Evolutionary conservation across 148 eudicot species (phyloP), one percentile per base, ranked within the genome.

Genomic region (Fagopyrum tataricum): DNA sequence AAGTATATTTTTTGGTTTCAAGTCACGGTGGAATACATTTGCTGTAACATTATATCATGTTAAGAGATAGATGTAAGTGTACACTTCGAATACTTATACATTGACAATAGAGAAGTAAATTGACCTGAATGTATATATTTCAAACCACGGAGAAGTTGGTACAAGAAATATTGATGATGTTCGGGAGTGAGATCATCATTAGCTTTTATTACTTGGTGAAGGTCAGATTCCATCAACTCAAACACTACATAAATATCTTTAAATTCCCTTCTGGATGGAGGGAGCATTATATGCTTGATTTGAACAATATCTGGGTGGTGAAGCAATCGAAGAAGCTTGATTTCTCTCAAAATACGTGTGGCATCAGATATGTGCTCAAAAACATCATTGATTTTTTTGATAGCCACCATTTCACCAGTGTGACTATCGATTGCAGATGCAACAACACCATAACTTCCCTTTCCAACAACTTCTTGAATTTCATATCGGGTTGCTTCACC

Each of bases 371-470:
- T 46, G 18, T 70, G 72, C 52, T 70, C 72, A 70, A 70, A 70
- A 46, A 70, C 72, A 20, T 70, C 72, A 70, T 70, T 70, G 37
- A 70, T 70, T 70, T 70, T 84, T 77, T 88, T 88, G 5, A 88
- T 88, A 49, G 91, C 91, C 46, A 88, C 91, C 66, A 77, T 82
- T 44, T 88, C 87, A 70, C 91, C 89, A 4, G 91, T 88, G 73
- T 88, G 91, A 74, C 86, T 86, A 75, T 88, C 91, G 26, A 86
- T 83, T 56, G 91, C 91, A 75, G 89, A 82, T 67, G 91, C 91
- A 58, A 88, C 91, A 72, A 88, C 87, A 37, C 91, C 89, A 79
- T 88, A 86, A 72, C 91, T 88, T 56, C 91, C 91, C 79, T 88
- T 88, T 42, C 91, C 91, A 62, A 88, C 82, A 52, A 88, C 87